These are phyloP conservation scores for Onygenales sp. DNA, from an alignment of 2,329 filamentous ascomycete species.

Conservation along the genomic window DNA sequence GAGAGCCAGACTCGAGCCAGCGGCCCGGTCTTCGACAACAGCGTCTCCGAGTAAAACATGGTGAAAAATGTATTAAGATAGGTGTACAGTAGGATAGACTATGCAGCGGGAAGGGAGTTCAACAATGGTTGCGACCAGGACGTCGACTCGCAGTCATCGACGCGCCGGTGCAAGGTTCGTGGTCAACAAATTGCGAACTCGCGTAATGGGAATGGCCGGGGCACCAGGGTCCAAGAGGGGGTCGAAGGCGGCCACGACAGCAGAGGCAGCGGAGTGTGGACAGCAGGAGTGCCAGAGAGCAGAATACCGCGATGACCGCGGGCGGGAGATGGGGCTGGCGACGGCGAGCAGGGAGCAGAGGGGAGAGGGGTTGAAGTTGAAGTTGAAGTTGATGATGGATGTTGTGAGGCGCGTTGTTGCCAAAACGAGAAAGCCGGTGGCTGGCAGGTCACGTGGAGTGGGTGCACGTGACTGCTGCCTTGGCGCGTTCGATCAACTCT, in stretches of 20 bases:
- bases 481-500: not conserved
- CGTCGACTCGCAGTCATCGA: slow-evolving; percentile 3
- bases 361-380: not conserved
- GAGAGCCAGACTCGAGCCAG: slow-evolving; percentile 97
- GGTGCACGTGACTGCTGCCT: not conserved
- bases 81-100: not conserved
- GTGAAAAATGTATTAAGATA: slow-evolving; percentile 9
- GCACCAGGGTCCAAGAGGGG: not conserved
- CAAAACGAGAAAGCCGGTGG: slow-evolving; percentile 8
- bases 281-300: not conserved
- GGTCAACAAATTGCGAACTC: not conserved
- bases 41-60: slow-evolving; percentile 97
- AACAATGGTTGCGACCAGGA: slow-evolving; percentile 1
- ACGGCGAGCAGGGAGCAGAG: not conserved
- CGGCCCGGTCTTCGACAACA: slow-evolving; percentile 93
- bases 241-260: not conserved
- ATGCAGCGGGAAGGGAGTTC: not conserved
- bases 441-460: slow-evolving; percentile 5
- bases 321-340: not conserved
- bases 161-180: slow-evolving; percentile 1
- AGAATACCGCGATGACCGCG: not conserved
- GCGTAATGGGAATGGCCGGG: not conserved
- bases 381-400: slow-evolving; percentile 4
- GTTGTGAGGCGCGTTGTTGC: not conserved
- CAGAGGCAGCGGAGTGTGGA: not conserved